Evolutionary conservation across 2,329 filamentous ascomycete species (phyloP).

Genomic region (Aspergillus calidoustus): DNA sequence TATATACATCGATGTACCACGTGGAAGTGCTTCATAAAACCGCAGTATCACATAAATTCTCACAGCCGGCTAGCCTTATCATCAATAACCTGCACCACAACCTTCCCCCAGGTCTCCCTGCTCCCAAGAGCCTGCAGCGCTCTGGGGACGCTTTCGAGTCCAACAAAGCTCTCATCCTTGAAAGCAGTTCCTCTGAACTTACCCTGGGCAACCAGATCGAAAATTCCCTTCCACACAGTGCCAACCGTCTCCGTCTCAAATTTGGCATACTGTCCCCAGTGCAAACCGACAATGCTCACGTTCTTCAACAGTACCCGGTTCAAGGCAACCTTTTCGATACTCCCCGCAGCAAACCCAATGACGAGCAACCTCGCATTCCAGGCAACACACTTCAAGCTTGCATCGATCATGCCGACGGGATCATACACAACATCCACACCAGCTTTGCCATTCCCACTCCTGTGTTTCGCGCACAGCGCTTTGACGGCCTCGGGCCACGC

Average conservation of each 20-base stretch:
- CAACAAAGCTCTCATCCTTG: slow-evolving; percentile 78
- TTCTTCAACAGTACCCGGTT: slow-evolving; percentile 95
- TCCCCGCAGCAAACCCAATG: slow-evolving; percentile 84
- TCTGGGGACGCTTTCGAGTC: slow-evolving; percentile 76
- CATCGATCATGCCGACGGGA: slow-evolving; percentile 86
- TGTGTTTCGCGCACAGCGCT: slow-evolving; percentile 58
- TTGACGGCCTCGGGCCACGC: slow-evolving; percentile 72
- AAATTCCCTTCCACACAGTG: slow-evolving; percentile 81
- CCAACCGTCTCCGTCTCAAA: slow-evolving; percentile 73
- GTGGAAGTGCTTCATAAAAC: background rate
- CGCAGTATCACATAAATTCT: background rate
- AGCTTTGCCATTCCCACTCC: slow-evolving; percentile 66
- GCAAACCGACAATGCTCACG: slow-evolving; percentile 83
- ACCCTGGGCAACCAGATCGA: slow-evolving; percentile 73
- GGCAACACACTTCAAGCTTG: slow-evolving; percentile 85
- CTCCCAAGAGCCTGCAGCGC: slow-evolving; percentile 78
- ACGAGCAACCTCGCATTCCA: slow-evolving; percentile 91
- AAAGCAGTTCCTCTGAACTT: slow-evolving; percentile 85
- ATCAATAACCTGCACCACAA: slow-evolving; percentile 83
- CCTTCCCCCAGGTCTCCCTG: slow-evolving; percentile 92
- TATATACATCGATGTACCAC: no score
- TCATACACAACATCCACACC: slow-evolving; percentile 95
- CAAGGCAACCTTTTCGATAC: slow-evolving; percentile 88
- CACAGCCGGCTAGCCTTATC: slow-evolving; percentile 60
- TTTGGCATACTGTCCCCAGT: slow-evolving; percentile 84